Percentiles rank a stretch among this genome's conserved stretches.
These are phyloP conservation scores for Aspergillus brasiliensis DNA, from an alignment of 2,329 filamentous ascomycete genomes.

Conservation along the genomic window DNA sequence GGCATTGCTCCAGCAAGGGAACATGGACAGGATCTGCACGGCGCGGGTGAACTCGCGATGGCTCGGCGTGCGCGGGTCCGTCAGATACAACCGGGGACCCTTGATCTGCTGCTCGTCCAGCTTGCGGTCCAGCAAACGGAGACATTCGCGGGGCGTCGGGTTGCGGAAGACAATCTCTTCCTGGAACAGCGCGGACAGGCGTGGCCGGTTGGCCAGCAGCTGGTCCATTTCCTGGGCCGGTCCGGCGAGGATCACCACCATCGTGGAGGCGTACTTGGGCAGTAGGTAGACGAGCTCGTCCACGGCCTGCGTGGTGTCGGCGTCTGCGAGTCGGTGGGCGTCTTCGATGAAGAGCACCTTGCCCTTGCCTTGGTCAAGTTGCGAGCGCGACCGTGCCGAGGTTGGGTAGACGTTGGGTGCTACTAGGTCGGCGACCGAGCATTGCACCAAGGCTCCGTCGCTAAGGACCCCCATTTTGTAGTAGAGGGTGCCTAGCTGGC, in stretches of 20 bases:
- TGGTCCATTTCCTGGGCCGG: constrained; percentile 21
- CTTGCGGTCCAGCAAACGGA: constrained; percentile 20
- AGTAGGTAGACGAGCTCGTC: constrained; percentile 22
- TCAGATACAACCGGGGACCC: constrained; percentile 17
- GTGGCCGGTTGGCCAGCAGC: constrained; percentile 20
- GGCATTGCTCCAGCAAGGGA: constrained; percentile 25
- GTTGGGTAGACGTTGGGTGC: constrained; percentile 6
- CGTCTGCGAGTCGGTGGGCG: constrained; percentile 20
- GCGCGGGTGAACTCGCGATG: constrained; percentile 24
- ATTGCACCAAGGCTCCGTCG: constrained; percentile 16
- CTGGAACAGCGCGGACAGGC: constrained; percentile 21
- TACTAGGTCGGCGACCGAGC: constrained; percentile 19
- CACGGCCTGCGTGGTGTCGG: constrained; percentile 14
- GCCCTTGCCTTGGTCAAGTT: constrained; percentile 17
- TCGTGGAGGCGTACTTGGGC: constrained; percentile 15
- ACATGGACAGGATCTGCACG: constrained; percentile 24
- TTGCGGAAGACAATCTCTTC: constrained; percentile 24
- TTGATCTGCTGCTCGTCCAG: constrained; percentile 18
- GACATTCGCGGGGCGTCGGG: constrained; percentile 22
- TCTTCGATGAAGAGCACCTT: constrained; percentile 23
- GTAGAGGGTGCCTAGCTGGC: constrained; percentile 19
- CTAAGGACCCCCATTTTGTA: constrained; percentile 25
- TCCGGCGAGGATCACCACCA: constrained; percentile 23
- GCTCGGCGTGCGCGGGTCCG: constrained; percentile 15
- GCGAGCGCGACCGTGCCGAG: constrained; percentile 13